Percentiles rank a stretch among this genome's conserved stretches.
These are phyloP conservation scores for Tulasnella sp. DNA, from an alignment of 768 basidiomycete species.

Conservation along the genomic window DNA sequence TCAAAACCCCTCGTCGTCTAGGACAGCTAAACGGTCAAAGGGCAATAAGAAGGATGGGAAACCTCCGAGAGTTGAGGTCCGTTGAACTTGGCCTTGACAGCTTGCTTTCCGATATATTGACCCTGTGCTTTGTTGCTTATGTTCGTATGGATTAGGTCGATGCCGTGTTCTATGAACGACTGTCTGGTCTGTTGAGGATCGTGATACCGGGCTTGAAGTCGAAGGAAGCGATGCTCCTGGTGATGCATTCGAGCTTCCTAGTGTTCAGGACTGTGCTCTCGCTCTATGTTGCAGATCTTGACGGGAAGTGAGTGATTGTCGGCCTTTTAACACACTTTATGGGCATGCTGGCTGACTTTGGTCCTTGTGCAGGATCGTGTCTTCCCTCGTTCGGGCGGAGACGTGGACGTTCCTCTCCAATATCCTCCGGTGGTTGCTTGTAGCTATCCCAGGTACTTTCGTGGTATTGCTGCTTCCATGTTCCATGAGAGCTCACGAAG, in stretches of 20 bases:
- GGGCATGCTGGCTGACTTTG: not conserved
- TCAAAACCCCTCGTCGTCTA: conserved; percentile 27
- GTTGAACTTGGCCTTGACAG: conserved; percentile 23
- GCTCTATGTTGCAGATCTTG: conserved; percentile 86
- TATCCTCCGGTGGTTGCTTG: conserved; percentile 79
- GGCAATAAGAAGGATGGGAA: conserved; percentile 26
- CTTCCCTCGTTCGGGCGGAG: conserved; percentile 82
- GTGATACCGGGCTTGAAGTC: conserved; percentile 78
- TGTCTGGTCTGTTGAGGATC: conserved; percentile 68
- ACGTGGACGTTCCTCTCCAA: conserved; percentile 70
- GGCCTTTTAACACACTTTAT: not conserved
- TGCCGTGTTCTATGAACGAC: conserved; percentile 75
- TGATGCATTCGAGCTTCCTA: conserved; percentile 82
- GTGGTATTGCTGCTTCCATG: no score
- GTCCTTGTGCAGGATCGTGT: conserved; percentile 61
- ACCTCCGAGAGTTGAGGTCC: conserved; percentile 56
- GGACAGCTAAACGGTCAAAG: conserved; percentile 26
- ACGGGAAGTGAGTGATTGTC: conserved; percentile 63
- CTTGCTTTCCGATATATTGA: not conserved
- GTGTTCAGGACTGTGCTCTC: conserved; percentile 86
- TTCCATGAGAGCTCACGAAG: not conserved
- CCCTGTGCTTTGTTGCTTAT: not conserved
- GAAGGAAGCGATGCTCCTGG: conserved; percentile 77
- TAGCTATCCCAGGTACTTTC: conserved; percentile 56
- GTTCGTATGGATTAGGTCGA: conserved; percentile 50